Conservation (phyloP, 75 land plant species). For the Picea glauca region DNA sequence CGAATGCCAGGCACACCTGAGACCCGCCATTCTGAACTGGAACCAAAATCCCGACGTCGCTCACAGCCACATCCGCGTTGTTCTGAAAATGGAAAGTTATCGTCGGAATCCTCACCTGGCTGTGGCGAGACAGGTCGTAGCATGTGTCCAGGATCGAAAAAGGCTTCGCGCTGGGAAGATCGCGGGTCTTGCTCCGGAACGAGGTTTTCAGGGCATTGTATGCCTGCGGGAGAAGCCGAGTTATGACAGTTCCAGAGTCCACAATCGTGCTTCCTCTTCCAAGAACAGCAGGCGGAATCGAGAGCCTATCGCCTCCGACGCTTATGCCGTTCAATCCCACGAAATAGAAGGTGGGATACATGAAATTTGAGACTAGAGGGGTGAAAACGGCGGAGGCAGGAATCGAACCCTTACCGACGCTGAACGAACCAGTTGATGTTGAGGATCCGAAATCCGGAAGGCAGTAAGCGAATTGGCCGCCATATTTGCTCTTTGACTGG, state of each 20-base stretch:
- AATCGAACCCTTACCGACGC: slow-evolving; percentile 32
- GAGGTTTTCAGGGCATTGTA: slow-evolving; percentile 23
- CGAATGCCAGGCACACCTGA: slow-evolving; percentile 70
- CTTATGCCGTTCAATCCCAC: slow-evolving; percentile 26
- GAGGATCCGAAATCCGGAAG: slow-evolving; percentile 31
- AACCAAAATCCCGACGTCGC: slow-evolving; percentile 18
- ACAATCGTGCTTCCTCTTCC: slow-evolving; percentile 24
- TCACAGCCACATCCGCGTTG: slow-evolving; percentile 20
- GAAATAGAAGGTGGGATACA: slow-evolving; percentile 25
- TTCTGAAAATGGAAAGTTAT: slow-evolving; percentile 21
- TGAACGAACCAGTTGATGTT: slow-evolving; percentile 19
- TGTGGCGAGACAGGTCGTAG: slow-evolving; percentile 22
- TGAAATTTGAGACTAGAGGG: slow-evolving; percentile 17
- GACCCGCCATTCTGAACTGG: background rate
- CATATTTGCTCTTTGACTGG: slow-evolving; percentile 36
- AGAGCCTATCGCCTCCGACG: slow-evolving; percentile 25
- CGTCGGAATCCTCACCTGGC: slow-evolving; percentile 20
- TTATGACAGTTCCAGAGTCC: slow-evolving; percentile 47
- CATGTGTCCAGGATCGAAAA: slow-evolving; percentile 72
- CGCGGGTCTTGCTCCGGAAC: slow-evolving; percentile 17
- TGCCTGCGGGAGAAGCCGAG: slow-evolving; percentile 23
- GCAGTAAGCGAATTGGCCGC: slow-evolving; percentile 62
- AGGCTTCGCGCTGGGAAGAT: slow-evolving; percentile 31
- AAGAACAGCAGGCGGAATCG: background rate
- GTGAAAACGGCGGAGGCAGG: slow-evolving; percentile 30